Evolutionary conservation across 75 land plant species (phyloP).

Genomic region (Chamaecyparis obtusa): DNA sequence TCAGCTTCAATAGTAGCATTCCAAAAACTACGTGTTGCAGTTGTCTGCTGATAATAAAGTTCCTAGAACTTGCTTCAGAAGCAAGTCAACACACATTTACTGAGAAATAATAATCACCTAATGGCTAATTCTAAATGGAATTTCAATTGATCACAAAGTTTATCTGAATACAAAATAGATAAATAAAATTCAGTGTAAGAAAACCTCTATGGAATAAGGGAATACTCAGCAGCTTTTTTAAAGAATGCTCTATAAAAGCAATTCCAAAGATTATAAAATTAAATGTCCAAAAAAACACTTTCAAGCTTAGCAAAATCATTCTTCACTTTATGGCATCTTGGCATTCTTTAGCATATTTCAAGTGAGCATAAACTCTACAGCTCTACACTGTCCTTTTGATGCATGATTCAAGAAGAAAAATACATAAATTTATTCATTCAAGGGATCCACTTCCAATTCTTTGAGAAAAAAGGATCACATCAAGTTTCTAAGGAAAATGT

Average conservation of each 20-base stretch:
- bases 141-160: too few species aligned
- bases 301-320: conserved; percentile 9
- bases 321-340: conserved; percentile 20
- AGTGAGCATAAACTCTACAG: conserved; percentile 12
- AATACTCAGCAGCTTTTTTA: too few species aligned
- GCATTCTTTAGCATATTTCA: conserved; percentile 24
- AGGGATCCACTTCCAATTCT: conserved; percentile 8
- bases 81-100: background rate
- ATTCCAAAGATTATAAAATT: too few species aligned
- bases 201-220: too few species aligned
- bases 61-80: background rate
- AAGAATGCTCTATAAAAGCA: too few species aligned
- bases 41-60: background rate
- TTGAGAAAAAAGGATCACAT: background rate
- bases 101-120: background rate
- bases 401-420: background rate
- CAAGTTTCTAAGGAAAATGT: background rate
- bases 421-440: background rate
- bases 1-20: background rate
- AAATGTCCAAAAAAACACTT: conserved; percentile 6
- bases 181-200: too few species aligned
- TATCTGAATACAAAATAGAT: too few species aligned
- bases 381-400: conserved; percentile 11
- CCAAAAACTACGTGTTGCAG: background rate
- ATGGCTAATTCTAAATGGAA: too few species aligned